These are phyloP conservation scores for Flammula alnicola DNA, from an alignment of 1,284 basidiomycete genomes.

Conservation along the genomic window DNA sequence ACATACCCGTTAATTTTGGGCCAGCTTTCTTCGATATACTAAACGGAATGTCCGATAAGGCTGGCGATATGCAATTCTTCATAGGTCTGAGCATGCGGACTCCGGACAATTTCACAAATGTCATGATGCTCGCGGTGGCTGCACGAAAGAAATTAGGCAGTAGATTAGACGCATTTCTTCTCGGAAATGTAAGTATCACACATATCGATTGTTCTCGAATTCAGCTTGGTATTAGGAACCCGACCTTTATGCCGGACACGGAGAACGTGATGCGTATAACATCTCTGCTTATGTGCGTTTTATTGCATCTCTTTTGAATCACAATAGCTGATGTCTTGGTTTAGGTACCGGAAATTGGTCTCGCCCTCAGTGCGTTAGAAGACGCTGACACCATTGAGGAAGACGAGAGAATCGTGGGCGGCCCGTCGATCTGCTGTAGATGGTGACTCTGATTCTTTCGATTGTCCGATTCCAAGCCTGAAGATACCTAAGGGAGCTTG, in stretches of 20 bases:
- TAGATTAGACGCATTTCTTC: constrained; percentile 32
- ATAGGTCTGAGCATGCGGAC: constrained; percentile 39
- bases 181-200: too few relatives aligned
- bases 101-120: constrained; percentile 30
- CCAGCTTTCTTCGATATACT: constrained; percentile 41
- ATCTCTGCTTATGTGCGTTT: constrained; percentile 34
- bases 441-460: constrained; percentile 29
- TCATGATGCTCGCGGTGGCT: constrained; percentile 30
- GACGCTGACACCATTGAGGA: constrained; percentile 25
- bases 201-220: too few relatives aligned
- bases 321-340: not conserved
- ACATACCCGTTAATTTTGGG: constrained; percentile 41
- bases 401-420: constrained; percentile 29
- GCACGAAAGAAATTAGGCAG: constrained; percentile 34
- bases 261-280: constrained; percentile 32
- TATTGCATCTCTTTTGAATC: not conserved
- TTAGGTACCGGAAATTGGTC: constrained; percentile 36
- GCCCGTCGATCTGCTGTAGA: constrained; percentile 39
- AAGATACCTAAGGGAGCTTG: constrained; percentile 29
- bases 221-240: too few relatives aligned
- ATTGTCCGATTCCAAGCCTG: not conserved
- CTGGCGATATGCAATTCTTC: constrained; percentile 40
- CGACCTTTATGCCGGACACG: constrained; percentile 38
- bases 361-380: constrained; percentile 28
- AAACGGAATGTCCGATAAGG: constrained; percentile 39